phyloP scores from a whole-genome alignment of 768 basidiomycete species.

The Agrocybe pediades region DNA sequence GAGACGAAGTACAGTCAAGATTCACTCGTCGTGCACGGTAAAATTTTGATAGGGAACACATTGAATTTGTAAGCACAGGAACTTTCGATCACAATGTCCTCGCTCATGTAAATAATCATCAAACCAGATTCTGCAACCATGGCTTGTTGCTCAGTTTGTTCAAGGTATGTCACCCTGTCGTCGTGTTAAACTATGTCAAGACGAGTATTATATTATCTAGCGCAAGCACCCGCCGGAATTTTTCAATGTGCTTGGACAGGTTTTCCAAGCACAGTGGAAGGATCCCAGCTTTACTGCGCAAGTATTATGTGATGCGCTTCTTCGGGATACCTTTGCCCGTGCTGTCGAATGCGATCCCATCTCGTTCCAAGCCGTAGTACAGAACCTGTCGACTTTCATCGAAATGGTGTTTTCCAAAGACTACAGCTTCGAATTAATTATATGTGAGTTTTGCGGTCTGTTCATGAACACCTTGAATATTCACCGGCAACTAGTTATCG shows the following conservation, averaged over 20 bases:
- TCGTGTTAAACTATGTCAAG: not conserved
- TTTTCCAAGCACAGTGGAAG: conserved; percentile 39
- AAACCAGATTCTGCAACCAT: conserved; percentile 52
- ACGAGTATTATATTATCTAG: conserved; percentile 28
- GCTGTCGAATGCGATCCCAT: conserved; percentile 51
- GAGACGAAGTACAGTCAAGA: conserved; percentile 57
- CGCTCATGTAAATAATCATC: not conserved
- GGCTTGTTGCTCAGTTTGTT: conserved; percentile 61
- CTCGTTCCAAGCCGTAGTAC: conserved; percentile 51
- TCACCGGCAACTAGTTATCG: conserved; percentile 45
- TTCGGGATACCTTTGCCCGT: conserved; percentile 57
- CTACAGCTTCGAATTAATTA: conserved; percentile 55
- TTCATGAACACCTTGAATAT: not conserved
- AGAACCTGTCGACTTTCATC: conserved; percentile 59
- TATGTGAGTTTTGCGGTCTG: conserved; percentile 40
- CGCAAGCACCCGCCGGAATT: conserved; percentile 47
- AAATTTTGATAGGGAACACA: conserved; percentile 52
- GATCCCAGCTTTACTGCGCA: conserved; percentile 26
- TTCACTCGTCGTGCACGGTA: conserved; percentile 57
- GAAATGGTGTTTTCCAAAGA: conserved; percentile 57
- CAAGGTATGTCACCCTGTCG: conserved; percentile 40
- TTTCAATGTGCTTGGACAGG: conserved; percentile 54
- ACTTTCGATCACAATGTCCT: not conserved
- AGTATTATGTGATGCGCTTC: conserved; percentile 46
- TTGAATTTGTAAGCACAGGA: conserved; percentile 44